A percentile compares a stretch with the other conserved stretches of the same genome.
phyloP scores from a whole-genome alignment of 257 asterid genomes.

The Solanum lignicaule region DNA sequence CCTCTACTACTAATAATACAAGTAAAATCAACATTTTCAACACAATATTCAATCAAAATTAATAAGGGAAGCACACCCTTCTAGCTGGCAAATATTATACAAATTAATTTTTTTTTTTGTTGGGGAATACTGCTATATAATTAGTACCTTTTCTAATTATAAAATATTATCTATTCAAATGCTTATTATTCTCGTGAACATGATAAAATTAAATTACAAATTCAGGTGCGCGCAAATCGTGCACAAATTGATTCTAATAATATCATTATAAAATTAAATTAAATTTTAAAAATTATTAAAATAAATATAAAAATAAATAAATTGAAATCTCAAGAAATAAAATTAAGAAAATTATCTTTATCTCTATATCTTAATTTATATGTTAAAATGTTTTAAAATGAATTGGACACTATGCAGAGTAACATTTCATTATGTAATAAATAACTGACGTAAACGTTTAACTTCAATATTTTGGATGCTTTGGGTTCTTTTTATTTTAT shows the following conservation, averaged over 20 bases:
- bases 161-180: background rate
- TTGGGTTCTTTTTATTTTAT: too few relatives aligned
- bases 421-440: too few relatives aligned
- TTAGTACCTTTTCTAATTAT: background rate
- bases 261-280: background rate
- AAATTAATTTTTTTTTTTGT: background rate
- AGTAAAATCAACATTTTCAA: background rate
- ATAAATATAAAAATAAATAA: background rate
- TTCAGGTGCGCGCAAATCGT: background rate
- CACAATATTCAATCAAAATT: background rate
- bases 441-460: too few relatives aligned
- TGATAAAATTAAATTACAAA: background rate
- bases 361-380: too few relatives aligned
- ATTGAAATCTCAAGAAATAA: too few relatives aligned
- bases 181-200: background rate
- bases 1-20: background rate
- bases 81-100: background rate
- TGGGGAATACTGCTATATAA: background rate
- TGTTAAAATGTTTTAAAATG: too few relatives aligned
- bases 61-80: too few relatives aligned
- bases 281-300: background rate
- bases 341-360: too few relatives aligned
- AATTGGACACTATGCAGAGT: too few relatives aligned
- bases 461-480: too few relatives aligned
- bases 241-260: background rate